Evolutionary conservation across 2,329 filamentous ascomycete species (phyloP), one percentile per base, ranked within the genome.

Genomic region (Thermochaetoides dissita): DNA sequence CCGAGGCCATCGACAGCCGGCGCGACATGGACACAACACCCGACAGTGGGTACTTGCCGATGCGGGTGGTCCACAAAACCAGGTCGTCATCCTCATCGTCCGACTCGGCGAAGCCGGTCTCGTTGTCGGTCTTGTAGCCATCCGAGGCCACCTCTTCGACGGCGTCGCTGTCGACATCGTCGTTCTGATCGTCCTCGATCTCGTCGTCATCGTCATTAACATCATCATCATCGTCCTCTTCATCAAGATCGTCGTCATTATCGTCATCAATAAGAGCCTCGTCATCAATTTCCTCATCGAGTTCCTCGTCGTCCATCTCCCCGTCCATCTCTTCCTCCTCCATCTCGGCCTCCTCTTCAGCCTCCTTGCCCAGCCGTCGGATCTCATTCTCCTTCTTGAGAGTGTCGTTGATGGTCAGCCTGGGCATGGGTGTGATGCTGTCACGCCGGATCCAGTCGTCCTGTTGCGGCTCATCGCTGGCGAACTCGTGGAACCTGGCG

Each of bases 341-440:
- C 42, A 82, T 69, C 8, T 81, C 66, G 4, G 79, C 88, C 61
- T 96, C 91, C 54, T 93, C 85, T 57, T 96, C 91, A 1, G 80
- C 91, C 61, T 98, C 89, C 57, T 85, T 81, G 38, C 79, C 89
- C 28, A 96, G 65, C 47, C 83, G 79, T 38, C 89, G 81, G 48
- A 98, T 91, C 30, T 77, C 78, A 48, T 86, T 87, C 63, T 98
- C 91, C 62, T 94, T 93, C 58, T 77, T 73, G 50, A 98, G 70
- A 5, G 88, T 94, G 57, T 96, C 91, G 51, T 81, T 79, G 50
- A 98, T 80, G 4, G 88, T 96, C 34, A 98, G 69, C 55, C 84
- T 86, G 39, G 71, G 71, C 43, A 71, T 71, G 49, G 77, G 68
- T 30, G 74, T 72, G 7, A 72, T 69, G 31, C 74, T 68, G 53